Evolutionary conservation across 805 yeast genomes (phyloP).

Genomic region (Starmera dryadoides): DNA sequence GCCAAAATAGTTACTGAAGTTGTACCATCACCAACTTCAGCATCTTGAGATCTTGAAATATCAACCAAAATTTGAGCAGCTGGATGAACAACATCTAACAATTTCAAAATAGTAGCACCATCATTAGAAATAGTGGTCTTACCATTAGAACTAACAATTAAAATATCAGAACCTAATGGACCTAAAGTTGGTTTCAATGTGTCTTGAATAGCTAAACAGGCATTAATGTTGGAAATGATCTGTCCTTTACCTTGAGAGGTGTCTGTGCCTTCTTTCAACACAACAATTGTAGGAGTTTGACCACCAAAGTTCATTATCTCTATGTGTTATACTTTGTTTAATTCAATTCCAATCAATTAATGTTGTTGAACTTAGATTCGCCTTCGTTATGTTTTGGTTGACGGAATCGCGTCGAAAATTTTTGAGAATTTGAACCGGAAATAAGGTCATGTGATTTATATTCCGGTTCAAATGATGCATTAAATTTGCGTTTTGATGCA

Average conservation of each 20-base stretch:
- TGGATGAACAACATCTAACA: conserved; percentile 94
- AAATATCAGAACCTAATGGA: conserved; percentile 93
- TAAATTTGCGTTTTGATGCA: no score
- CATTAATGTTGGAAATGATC: conserved; percentile 90
- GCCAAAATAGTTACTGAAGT: conserved; percentile 93
- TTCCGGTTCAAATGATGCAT: no score
- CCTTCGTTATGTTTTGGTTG: no score
- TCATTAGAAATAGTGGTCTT: conserved; percentile 95
- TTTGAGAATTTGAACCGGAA: no score
- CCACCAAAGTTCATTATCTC: conserved; percentile 75
- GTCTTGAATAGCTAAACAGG: conserved; percentile 95
- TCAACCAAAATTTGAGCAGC: conserved; percentile 96
- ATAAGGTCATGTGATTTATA: no score
- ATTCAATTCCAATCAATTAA: no score
- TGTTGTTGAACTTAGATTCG: no score
- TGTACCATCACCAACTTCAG: conserved; percentile 98
- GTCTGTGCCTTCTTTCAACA: conserved; percentile 96
- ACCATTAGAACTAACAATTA: conserved; percentile 77
- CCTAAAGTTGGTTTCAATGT: conserved; percentile 93
- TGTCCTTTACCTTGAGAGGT: conserved; percentile 96
- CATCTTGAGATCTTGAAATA: conserved; percentile 92
- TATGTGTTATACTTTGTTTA: neutral
- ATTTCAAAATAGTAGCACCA: conserved; percentile 92
- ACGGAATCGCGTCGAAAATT: no score
- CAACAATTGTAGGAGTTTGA: conserved; percentile 97